Base-by-base conservation (phyloP, 176 grass and related monocot species). In the Paspalum vaginatum region DNA sequence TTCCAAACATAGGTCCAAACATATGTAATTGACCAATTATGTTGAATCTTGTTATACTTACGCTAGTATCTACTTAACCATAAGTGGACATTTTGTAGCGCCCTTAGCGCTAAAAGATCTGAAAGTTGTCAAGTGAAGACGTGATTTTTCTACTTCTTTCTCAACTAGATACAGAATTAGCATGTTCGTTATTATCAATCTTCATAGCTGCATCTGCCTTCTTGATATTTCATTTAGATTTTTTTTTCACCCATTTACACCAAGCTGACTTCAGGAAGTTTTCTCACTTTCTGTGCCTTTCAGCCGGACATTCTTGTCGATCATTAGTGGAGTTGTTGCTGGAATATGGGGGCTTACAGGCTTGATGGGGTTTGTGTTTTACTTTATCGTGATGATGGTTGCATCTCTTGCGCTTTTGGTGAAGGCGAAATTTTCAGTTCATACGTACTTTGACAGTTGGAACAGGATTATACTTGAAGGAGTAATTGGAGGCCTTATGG, bases 291-390 rank as follows among this genome's bases (percentile, higher is more conserved):
- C 80, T 86, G 68, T 68, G 6, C 45, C 9, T 76, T 80, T 38
- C 79, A 97, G 94, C 41, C 94, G 87, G 46, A 97, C 91, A 83
- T 97, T 93, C 61, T 89, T 97, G 59, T 97, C 91, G 49, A 97
- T 97, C 85, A 76, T 94, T 54, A 89, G 91, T 93, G 94, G 94
- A 84, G 89, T 94, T 65, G 59, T 97, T 87, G 89, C 91, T 61
- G 89, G 94, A 76, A 94, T 97, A 20, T 97, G 87, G 89, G 94
- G 94, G 18, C 86, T 94, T 78, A 91, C 89, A 27, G 89, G 91
- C 49, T 81, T 94, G 65, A 89, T 61, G 55, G 94, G 94, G 22
- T 97, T 94, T 68, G 60, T 97, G 59, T 91, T 94, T 22, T 97
- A 97, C 75, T 89, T 97, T 84, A 63, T 88, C 54, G 82, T 97